Conservation (phyloP, 441 rosid species). For the Rhodomyrtus psidioides region DNA sequence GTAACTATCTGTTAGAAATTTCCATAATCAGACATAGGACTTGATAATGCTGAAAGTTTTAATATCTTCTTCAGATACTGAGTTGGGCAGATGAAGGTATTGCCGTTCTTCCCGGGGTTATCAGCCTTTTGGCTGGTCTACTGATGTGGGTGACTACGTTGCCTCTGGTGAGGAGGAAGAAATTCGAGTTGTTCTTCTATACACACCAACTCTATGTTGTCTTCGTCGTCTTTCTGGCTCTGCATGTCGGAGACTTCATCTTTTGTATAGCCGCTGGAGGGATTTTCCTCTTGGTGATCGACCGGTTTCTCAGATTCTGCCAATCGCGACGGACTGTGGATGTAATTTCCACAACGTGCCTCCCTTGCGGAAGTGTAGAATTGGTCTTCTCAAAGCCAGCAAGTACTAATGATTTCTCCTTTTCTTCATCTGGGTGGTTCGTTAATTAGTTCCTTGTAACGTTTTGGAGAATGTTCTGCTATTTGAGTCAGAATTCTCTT, state of each 20-base stretch:
- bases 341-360: background rate
- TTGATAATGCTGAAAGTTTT: background rate
- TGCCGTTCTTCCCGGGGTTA: background rate
- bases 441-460: background rate
- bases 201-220: background rate
- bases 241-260: background rate
- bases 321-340: background rate
- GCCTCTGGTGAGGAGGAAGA: background rate
- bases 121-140: background rate
- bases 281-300: background rate
- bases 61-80: background rate
- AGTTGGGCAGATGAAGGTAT: background rate
- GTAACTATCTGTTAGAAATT: background rate
- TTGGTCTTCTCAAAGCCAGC: background rate
- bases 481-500: background rate
- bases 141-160: background rate
- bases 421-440: background rate
- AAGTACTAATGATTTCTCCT: background rate
- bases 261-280: background rate
- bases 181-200: background rate
- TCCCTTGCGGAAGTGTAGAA: background rate
- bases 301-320: background rate
- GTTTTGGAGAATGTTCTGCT: background rate
- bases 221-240: background rate
- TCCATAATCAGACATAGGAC: background rate